Evolutionary conservation across 768 basidiomycete species (phyloP).

Genomic region (Rickenella mellea): DNA sequence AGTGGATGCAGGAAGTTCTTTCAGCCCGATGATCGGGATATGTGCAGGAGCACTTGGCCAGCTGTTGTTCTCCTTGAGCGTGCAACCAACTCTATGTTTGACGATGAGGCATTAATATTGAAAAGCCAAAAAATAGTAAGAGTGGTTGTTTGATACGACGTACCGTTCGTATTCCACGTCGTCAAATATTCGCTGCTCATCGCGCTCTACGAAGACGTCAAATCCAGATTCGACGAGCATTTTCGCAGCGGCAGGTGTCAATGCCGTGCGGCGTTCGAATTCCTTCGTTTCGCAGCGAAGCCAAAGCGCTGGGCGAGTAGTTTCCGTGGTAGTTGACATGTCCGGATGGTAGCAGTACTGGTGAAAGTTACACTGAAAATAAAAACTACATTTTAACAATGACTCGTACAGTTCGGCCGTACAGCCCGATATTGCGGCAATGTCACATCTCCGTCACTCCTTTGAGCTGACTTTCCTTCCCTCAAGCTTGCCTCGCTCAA

Average conservation of each 20-base stretch:
- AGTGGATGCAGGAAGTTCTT: slow-evolving; percentile 82
- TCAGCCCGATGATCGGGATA: slow-evolving; percentile 86
- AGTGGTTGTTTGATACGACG: slow-evolving; percentile 21
- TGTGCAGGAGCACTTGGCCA: slow-evolving; percentile 76
- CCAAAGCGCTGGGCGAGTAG: slow-evolving; percentile 74
- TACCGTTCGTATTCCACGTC: slow-evolving; percentile 90
- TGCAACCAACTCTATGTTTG: slow-evolving; percentile 78
- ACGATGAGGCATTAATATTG: too few species aligned
- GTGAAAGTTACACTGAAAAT: too few species aligned
- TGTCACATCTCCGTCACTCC: too few species aligned
- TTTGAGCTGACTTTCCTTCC: too few species aligned
- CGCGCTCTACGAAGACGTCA: slow-evolving; percentile 84
- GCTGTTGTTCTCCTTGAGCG: slow-evolving; percentile 74
- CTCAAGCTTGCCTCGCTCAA: too few species aligned
- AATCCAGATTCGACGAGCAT: slow-evolving; percentile 84
- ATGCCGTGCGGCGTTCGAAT: slow-evolving; percentile 86
- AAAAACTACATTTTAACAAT: too few species aligned
- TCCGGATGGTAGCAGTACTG: too few species aligned
- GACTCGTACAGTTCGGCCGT: too few species aligned
- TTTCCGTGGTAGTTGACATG: too few species aligned
- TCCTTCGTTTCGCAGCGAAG: slow-evolving; percentile 95
- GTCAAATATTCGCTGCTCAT: slow-evolving; percentile 89
- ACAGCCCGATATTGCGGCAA: too few species aligned
- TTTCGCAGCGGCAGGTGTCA: slow-evolving; percentile 88
- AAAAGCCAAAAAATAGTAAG: neutral